Conservation (phyloP, 805 yeast genomes). For the Candida silvicultrix region DNA sequence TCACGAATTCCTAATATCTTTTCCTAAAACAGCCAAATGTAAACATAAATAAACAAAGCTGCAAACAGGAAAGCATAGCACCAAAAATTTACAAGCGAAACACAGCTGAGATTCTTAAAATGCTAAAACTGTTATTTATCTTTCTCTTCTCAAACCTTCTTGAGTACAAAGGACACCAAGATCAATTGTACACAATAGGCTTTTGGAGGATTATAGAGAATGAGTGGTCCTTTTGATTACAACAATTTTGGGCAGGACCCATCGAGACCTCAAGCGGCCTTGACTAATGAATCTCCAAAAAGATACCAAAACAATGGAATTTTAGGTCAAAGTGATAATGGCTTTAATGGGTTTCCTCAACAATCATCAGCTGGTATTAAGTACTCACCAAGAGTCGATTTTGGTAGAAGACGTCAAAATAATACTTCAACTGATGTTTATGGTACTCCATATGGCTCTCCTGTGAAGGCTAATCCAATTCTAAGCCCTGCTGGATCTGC, state of each 20-base stretch:
- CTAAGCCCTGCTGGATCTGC: slow-evolving; percentile 21
- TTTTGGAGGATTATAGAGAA: not conserved
- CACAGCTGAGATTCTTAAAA: not conserved
- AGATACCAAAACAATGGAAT: slow-evolving; percentile 3
- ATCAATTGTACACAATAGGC: too few species aligned
- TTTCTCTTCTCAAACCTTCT: not conserved
- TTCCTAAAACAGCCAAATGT: slow-evolving; percentile 8
- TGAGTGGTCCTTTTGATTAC: slow-evolving; percentile 25
- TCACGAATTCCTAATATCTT: not conserved
- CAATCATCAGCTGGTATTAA: slow-evolving; percentile 12
- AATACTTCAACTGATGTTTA: slow-evolving; percentile 9
- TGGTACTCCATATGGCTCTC: slow-evolving; percentile 24
- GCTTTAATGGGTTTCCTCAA: slow-evolving; percentile 14
- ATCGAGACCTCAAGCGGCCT: slow-evolving; percentile 17
- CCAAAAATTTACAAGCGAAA: not conserved
- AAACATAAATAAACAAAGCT: slow-evolving; percentile 9
- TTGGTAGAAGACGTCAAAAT: slow-evolving; percentile 25
- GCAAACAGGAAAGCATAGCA: slow-evolving; percentile 1
- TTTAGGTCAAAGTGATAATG: not conserved
- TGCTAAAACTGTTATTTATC: not conserved
- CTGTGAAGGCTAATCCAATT: slow-evolving; percentile 11
- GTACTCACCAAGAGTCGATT: slow-evolving; percentile 39
- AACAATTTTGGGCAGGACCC: slow-evolving; percentile 13
- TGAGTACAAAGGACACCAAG: too few species aligned
- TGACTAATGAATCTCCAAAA: slow-evolving; percentile 16